phyloP scores from a whole-genome alignment of 2,329 filamentous ascomycete genomes.

The Calonectria leucothoes region DNA sequence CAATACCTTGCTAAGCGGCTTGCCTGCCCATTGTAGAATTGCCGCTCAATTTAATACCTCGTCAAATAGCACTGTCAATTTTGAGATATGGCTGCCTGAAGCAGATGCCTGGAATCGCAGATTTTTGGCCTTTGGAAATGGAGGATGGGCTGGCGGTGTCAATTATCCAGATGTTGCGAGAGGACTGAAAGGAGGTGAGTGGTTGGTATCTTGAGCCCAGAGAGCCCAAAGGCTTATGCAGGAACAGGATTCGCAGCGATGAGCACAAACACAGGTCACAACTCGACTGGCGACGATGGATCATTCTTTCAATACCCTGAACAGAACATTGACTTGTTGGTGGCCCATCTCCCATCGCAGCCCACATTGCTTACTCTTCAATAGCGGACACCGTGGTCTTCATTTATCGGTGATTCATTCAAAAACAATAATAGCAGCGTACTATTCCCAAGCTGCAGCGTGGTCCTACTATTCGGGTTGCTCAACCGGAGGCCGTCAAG shows the following conservation, averaged over 20 bases:
- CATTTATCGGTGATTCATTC: not conserved
- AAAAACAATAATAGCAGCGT: not conserved
- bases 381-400: not conserved
- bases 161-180: not conserved
- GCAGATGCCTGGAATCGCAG: not conserved
- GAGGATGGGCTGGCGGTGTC: not conserved
- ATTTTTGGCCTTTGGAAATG: not conserved
- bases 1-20: not conserved
- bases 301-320: conserved; percentile 1
- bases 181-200: not conserved
- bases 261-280: not conserved
- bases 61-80: not conserved
- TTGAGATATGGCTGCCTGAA: not conserved
- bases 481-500: not conserved
- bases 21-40: not conserved
- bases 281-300: not conserved
- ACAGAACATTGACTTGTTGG: not conserved
- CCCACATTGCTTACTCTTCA: not conserved
- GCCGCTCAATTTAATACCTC: conserved; percentile 1
- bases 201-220: not conserved
- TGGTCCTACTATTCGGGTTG: not conserved
- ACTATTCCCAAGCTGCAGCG: not conserved
- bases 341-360: not conserved
- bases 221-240: not conserved
- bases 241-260: not conserved